Evolutionary conservation across 495 filamentous ascomycete genomes (phyloP), one percentile per base, ranked within the genome.

Genomic region (Immersiella caudata): DNA sequence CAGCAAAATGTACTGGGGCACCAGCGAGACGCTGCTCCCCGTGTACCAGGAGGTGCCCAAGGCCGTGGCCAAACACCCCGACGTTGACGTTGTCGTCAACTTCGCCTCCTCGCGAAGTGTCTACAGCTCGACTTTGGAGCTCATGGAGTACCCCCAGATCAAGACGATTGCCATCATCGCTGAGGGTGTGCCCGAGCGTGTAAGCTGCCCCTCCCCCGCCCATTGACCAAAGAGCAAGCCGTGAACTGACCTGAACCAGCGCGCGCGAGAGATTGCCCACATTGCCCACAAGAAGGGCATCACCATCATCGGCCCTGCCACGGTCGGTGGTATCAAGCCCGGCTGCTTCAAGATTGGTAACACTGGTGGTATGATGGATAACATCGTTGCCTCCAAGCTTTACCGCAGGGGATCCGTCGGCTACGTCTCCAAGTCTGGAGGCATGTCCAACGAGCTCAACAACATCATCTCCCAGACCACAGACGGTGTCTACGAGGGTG

Each of bases 1-100:
- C 73, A 97, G 93, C 87, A 99, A 99, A 89, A 99, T 99, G 95
- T 96, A 99, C 89, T 99, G 95, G 95, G 95, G 95, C 75, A 99
- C 95, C 70, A 97, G 94, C 82, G 95, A 99, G 87, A 99, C 95
- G 55, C 90, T 99, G 46, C 91, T 99, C 62, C 96, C 96, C 62
- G 95, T 99, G 77, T 99, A 99, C 87, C 94, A 99, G 83, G 88
- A 92, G 70, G 92, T 94, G 36, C 83, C 87, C 74, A 97, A 97
- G 86, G 95, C 95, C 68, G 89, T 97, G 77, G 90, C 90, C 79
- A 99, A 99, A 88, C 95, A 99, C 87, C 88, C 85, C 64, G 95
- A 99, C 71, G 95, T 99, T 63, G 95, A 99, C 79, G 93, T 92
- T 35, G 90, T 99, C 65, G 95, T 99, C 85, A 99, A 99, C 88